Evolutionary conservation across 345 rosid species (phyloP), one percentile per base, ranked within the genome.

Genomic region (Ceriops zippeliana): DNA sequence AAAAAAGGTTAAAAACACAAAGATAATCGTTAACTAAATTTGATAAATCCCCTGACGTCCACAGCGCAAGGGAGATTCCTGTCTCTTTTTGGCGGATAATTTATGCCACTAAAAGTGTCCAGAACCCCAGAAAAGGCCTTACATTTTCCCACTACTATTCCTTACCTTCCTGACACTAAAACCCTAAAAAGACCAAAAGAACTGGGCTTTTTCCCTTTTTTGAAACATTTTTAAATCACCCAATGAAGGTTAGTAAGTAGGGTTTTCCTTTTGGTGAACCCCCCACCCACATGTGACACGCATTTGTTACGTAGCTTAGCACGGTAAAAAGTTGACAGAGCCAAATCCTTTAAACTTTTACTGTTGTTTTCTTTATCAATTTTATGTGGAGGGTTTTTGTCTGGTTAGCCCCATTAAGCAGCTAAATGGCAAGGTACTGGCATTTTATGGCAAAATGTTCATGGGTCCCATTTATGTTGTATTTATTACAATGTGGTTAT

Each of bases 31-130:
- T 65, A 85, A 83, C 67, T 73, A 53, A 42, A 83, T 84, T 89
- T 69, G 70, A 87, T 79, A 80, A 69, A 71, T 60, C 52, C 58
- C 68, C 75, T 85, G 67, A 73, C 82, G 88, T 90, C 96, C 96
- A 72, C 90, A 5, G 76, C 59, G 81, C 8, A 7, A 47, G 28
- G 30, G 58, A 22, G 11, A 72, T 34, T 24, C 69, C 73, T 2
- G 8, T 63, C 54, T 58, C 30, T 57, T 78, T 78, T 78, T 83
- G 90, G 93, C 93, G 93, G 85, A 85, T 80, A 80, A 70, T 72
- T 63, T 53, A 9, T 61, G 6, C 15, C 9, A 32, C 30, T 32
- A 46, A 47, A 47, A 21, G 2, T 32, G 26, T 30, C 30, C 1
- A 5, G 17, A 28, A 7, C 27, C 62, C 53, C 19, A 16, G 24